A percentile compares a stretch with the other conserved stretches of the same genome.
phyloP scores from a whole-genome alignment of 140 eudicot genomes.

The Anethum foeniculum region DNA sequence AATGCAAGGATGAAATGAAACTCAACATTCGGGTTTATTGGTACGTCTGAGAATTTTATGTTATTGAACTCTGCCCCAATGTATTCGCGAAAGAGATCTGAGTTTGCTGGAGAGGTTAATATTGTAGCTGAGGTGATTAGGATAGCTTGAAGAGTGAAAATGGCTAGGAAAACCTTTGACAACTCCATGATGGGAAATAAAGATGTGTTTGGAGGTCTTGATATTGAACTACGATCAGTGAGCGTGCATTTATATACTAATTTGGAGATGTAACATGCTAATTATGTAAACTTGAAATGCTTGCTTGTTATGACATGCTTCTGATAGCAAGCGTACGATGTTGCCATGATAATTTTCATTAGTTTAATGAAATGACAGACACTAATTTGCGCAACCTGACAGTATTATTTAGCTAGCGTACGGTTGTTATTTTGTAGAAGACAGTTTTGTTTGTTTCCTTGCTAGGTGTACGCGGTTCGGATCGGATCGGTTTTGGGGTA shows the following conservation, averaged over 20 bases:
- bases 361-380: neutral
- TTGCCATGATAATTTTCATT: neutral
- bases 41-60: constrained; percentile 18
- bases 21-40: constrained; percentile 14
- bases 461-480: too few relatives aligned
- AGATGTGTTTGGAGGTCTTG: neutral
- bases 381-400: neutral
- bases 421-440: neutral
- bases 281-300: neutral
- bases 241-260: neutral
- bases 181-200: neutral
- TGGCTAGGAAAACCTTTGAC: neutral
- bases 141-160: constrained; percentile 12
- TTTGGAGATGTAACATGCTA: neutral
- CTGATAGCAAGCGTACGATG: neutral
- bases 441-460: neutral
- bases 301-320: neutral
- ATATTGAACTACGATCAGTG: neutral
- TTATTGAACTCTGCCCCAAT: constrained; percentile 19
- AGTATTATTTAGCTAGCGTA: neutral
- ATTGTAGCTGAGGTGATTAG: neutral
- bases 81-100: constrained; percentile 21
- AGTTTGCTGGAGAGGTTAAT: constrained; percentile 5
- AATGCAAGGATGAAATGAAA: constrained; percentile 21
- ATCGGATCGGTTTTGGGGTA: too few relatives aligned